Evolutionary conservation across 495 filamentous ascomycete species (phyloP), one percentile per base, ranked within the genome.

Genomic region (Lindgomyces ingoldianus): DNA sequence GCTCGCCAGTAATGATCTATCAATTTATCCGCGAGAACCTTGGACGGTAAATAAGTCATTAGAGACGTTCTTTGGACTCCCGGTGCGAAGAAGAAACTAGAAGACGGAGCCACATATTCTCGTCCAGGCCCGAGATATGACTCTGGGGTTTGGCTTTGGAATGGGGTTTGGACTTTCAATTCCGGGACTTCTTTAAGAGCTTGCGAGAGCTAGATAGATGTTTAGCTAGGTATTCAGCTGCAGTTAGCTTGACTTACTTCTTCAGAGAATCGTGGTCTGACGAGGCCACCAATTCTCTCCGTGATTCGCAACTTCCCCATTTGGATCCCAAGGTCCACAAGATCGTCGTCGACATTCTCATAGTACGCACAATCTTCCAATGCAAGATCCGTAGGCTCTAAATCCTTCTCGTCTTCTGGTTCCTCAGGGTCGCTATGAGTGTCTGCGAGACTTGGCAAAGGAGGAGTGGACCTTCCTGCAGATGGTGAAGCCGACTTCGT

Each of bases 231-330:
- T 3, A 14, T 14, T 64, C 1, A 44, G 24, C 39, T 47, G 14
- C 16, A 16, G 27, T 24, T 41, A 24, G 2, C 1, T 10, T 26
- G 16, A 62, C 62, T 36, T 76, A 89, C 83, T 80, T 90, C 87
- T 75, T 89, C 85, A 1, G 81, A 77, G 60, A 91, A 81, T 60
- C 85, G 81, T 16, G 87, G 80, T 22, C 80, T 71, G 18, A 78
- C 77, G 49, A 73, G 72, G 1, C 80, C 79, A 12, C 89, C 89
- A 67, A 91, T 85, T 19, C 88, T 80, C 69, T 91, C 89, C 0
- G 84, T 89, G 36, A 91, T 85, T 54, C 87, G 80, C 81, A 89
- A 83, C 61, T 81, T 86, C 8, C 89, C 88, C 56, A 91, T 77
- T 60, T 81, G 80, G 47, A 91, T 80, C 4, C 89, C 89, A 19